Percentiles rank a stretch among this genome's conserved stretches.
These are phyloP conservation scores for Capniomyces stellatus DNA, from an alignment of 371 early-diverging fungal genomes.

Conservation along the genomic window DNA sequence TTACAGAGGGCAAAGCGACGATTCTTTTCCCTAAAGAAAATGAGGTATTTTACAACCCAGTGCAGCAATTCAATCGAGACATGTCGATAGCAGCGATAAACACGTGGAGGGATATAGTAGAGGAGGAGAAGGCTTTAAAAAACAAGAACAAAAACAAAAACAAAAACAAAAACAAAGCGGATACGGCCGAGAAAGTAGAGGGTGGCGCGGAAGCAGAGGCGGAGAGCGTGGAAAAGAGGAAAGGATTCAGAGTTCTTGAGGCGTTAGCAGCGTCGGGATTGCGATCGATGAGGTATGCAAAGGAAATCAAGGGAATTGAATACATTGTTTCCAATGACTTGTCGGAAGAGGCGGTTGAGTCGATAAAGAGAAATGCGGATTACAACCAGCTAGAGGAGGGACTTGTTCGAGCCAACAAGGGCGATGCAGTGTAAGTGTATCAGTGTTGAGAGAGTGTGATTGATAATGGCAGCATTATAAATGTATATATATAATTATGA, in stretches of 20 bases:
- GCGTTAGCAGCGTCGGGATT: constrained; percentile 98
- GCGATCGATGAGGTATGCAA: constrained; percentile 95
- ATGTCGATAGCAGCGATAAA: constrained; percentile 88
- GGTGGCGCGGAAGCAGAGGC: too few species aligned
- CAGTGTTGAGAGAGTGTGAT: constrained; percentile 1
- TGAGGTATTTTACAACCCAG: constrained; percentile 98
- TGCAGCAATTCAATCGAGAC: constrained; percentile 95
- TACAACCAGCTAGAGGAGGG: constrained; percentile 59
- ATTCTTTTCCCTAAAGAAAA: constrained; percentile 75
- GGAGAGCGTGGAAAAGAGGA: constrained; percentile 5
- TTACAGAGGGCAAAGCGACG: constrained; percentile 71
- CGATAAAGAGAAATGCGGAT: constrained; percentile 76
- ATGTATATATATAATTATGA: too few species aligned
- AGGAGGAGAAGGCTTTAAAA: constrained; percentile 13
- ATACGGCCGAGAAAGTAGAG: too few species aligned
- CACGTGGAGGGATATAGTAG: constrained; percentile 62
- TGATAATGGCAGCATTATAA: neutral
- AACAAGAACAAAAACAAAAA: constrained; percentile 15
- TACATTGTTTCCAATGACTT: constrained; percentile 91
- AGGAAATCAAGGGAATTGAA: constrained; percentile 72
- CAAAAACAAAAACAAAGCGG: too few species aligned
- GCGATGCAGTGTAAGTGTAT: constrained; percentile 51
- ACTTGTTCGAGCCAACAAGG: constrained; percentile 57
- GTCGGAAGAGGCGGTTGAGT: constrained; percentile 69
- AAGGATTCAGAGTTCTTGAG: constrained; percentile 66